Base-by-base conservation (phyloP, 495 filamentous ascomycete genomes). In the Hypoxylon intermedium region DNA sequence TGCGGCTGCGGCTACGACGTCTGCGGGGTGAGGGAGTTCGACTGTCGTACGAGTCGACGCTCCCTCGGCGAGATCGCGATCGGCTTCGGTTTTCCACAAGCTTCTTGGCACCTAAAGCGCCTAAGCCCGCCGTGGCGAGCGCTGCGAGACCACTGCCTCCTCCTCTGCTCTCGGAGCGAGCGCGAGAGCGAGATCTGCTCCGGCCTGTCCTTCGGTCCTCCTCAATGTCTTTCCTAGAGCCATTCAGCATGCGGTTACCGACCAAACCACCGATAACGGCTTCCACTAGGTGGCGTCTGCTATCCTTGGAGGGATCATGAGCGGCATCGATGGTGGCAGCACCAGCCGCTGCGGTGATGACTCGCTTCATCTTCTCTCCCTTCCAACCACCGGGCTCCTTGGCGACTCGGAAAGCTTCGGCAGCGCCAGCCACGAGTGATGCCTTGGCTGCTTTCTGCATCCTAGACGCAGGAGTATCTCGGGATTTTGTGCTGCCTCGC, bases 381-480 rank as follows among this genome's bases (percentile, higher is more conserved):
- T 82, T 87, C 89, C 90, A 95, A 15, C 85, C 82, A 43, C 92
- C 92, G 0, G 89, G 88, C 42, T 91, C 87, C 63, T 94, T 95
- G 69, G 91, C 89, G 31, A 87, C 82, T 30, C 89, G 85, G 81
- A 95, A 95, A 21, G 92, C 92, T 76, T 96, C 91, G 18, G 90
- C 84, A 7, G 91, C 92, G 56, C 91, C 92, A 47, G 92, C 91
- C 31, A 92, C 82, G 33, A 96, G 74, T 5, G 92, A 93, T 15
- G 92, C 91, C 72, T 89, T 89, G 63, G 90, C 89, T 34, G 92
- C 92, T 71, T 96, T 90, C 54, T 89, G 83, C 65, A 94, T 86
- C 53, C 89, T 90, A 23, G 53, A 48, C 6, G 68, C 58, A 31
- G 62, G 62, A 20, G 44, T 68, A 46, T 71, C 68, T 5, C 54